phyloP scores from a whole-genome alignment of 2,329 filamentous ascomycete species.

The Aspergillus sp. region DNA sequence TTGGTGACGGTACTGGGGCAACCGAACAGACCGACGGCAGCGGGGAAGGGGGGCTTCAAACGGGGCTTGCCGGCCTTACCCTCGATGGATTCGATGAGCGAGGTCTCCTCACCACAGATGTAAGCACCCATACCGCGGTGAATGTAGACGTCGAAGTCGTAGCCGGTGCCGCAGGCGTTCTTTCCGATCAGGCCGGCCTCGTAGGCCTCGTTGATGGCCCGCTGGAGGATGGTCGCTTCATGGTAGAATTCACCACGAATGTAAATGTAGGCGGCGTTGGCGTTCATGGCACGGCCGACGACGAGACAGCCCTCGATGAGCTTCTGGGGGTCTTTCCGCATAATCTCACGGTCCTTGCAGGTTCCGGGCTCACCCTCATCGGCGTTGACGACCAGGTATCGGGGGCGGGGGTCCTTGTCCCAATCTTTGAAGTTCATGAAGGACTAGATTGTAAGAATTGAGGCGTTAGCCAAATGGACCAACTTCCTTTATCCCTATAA shows the following conservation, averaged over 20 bases:
- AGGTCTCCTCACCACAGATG: conserved; percentile 97
- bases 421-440: conserved; percentile 99
- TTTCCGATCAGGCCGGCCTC: conserved; percentile 92
- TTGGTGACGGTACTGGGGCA: conserved; percentile 98
- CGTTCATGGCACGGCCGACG: conserved; percentile 97
- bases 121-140: conserved; percentile 98
- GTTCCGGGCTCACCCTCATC: conserved; percentile 98
- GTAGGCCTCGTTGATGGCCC: conserved; percentile 97
- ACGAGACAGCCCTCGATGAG: conserved; percentile 96
- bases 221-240: conserved; percentile 89
- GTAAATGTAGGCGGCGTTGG: conserved; percentile 97
- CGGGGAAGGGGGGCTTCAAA: conserved; percentile 97
- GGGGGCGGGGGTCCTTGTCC: conserved; percentile 95
- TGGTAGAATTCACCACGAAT: conserved; percentile 98
- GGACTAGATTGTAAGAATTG: conserved; percentile 57
- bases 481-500: neutral
- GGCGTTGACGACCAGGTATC: conserved; percentile 96
- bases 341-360: conserved; percentile 99
- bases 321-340: conserved; percentile 99
- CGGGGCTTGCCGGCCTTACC: conserved; percentile 98
- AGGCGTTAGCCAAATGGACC: neutral
- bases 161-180: conserved; percentile 95
- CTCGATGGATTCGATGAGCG: conserved; percentile 95
- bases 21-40: conserved; percentile 94
- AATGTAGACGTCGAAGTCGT: conserved; percentile 96